phyloP scores from a whole-genome alignment of 1,284 basidiomycete species.

The Apiotrichum gracile region DNA sequence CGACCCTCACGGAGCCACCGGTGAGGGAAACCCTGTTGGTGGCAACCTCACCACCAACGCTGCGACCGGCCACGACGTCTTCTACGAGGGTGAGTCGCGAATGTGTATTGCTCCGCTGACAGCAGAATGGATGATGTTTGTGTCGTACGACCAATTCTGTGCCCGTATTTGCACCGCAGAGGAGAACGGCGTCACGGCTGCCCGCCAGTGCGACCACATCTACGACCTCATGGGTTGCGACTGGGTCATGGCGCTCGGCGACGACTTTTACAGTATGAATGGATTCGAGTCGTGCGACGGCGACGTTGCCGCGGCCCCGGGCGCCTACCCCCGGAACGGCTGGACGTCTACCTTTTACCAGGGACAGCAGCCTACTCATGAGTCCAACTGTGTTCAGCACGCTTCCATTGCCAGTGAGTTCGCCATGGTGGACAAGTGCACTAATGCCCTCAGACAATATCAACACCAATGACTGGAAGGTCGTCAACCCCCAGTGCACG shows the following conservation, averaged over 20 bases:
- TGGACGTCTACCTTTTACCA: conserved; percentile 45
- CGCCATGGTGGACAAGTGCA: neutral
- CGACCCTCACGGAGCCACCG: conserved; percentile 50
- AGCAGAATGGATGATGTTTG: conserved; percentile 50
- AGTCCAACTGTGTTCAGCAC: conserved; percentile 46
- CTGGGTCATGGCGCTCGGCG: conserved; percentile 47
- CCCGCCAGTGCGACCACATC: conserved; percentile 42
- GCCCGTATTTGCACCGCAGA: conserved; percentile 47
- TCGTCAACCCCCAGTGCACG: conserved; percentile 9
- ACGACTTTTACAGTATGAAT: conserved; percentile 42
- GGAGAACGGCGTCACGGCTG: conserved; percentile 36
- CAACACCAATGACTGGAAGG: conserved; percentile 33
- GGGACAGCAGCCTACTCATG: conserved; percentile 36
- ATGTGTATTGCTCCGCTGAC: too few species aligned
- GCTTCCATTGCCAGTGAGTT: conserved; percentile 30
- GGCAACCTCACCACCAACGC: conserved; percentile 53
- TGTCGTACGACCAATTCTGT: conserved; percentile 48
- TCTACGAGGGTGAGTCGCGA: conserved; percentile 48
- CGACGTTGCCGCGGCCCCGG: conserved; percentile 46
- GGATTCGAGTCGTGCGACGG: conserved; percentile 46
- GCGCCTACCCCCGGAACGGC: too few species aligned
- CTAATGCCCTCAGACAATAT: conserved; percentile 21
- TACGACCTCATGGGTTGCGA: conserved; percentile 49
- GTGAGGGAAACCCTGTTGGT: conserved; percentile 52
- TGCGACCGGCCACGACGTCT: conserved; percentile 48